Conservation (phyloP, 2,329 filamentous ascomycete genomes). For the Monilinia fructicola region DNA sequence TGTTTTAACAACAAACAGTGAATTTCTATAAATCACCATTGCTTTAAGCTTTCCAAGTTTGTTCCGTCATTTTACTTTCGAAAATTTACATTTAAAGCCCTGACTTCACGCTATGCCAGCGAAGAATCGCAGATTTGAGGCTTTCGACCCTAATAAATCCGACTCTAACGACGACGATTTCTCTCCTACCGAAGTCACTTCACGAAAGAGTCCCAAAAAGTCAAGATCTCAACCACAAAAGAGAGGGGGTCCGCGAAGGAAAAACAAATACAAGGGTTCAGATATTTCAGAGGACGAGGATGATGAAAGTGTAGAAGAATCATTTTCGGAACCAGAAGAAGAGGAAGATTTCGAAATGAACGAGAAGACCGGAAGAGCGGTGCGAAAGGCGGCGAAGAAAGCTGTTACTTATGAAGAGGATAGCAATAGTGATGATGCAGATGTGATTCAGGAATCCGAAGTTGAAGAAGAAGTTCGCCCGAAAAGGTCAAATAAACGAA, state of each 20-base stretch:
- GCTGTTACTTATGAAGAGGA: constrained; percentile 51
- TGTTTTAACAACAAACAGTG: constrained; percentile 19
- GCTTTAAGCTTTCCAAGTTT: not conserved
- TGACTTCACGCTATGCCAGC: constrained; percentile 35
- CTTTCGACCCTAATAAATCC: constrained; percentile 66
- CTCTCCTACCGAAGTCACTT: constrained; percentile 52
- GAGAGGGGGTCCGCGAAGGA: constrained; percentile 42
- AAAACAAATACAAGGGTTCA: constrained; percentile 54
- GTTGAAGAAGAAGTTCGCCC: constrained; percentile 31
- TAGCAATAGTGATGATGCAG: constrained; percentile 42
- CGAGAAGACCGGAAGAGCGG: constrained; percentile 49
- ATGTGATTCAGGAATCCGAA: constrained; percentile 40
- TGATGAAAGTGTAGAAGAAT: constrained; percentile 54
- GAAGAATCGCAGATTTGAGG: constrained; percentile 54
- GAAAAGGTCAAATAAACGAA: constrained; percentile 34
- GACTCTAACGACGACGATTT: constrained; percentile 67
- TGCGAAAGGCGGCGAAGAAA: constrained; percentile 50
- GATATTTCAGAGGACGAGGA: constrained; percentile 61
- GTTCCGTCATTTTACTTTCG: not conserved
- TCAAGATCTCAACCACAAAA: constrained; percentile 37
- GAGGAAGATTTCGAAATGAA: constrained; percentile 46
- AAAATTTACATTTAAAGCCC: not conserved
- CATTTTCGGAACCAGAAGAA: constrained; percentile 48
- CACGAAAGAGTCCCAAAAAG: constrained; percentile 48
- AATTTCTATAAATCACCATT: constrained; percentile 11